phyloP scores from a whole-genome alignment of 164 flowering plant species.

The Buxus sempervirens region DNA sequence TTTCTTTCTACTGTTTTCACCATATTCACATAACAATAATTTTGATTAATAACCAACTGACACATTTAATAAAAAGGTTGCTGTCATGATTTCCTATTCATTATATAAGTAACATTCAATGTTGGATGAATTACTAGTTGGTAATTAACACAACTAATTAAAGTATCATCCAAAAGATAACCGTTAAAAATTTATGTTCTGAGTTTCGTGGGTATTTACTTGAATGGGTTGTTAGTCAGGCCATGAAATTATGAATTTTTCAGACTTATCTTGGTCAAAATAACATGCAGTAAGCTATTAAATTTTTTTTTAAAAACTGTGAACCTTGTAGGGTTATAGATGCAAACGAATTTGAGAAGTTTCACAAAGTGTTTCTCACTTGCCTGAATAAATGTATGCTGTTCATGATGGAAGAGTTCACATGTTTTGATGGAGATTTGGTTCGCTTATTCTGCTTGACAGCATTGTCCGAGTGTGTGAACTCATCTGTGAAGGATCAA shows the following conservation, averaged over 20 bases:
- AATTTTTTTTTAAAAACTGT: not conserved
- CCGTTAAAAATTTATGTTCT: not conserved
- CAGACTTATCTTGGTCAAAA: not conserved
- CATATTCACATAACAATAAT: no score
- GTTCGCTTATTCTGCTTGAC: slow-evolving; percentile 30
- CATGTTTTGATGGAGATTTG: slow-evolving; percentile 38
- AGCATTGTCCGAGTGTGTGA: slow-evolving; percentile 46
- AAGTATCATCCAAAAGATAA: not conserved
- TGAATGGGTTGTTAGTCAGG: not conserved
- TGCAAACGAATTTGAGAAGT: slow-evolving; percentile 43
- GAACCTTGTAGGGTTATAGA: slow-evolving; percentile 49
- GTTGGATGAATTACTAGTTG: no score
- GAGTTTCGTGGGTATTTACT: not conserved
- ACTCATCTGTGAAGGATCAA: slow-evolving; percentile 47
- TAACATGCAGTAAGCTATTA: not conserved
- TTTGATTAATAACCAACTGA: no score
- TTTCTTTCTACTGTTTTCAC: no score
- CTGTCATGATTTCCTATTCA: no score
- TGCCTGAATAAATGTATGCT: slow-evolving; percentile 42
- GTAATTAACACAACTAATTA: no score
- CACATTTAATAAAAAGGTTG: no score
- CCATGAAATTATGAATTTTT: not conserved
- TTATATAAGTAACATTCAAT: no score
- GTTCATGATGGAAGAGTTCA: slow-evolving; percentile 37
- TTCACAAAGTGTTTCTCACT: slow-evolving; percentile 40